phyloP scores from a whole-genome alignment of 208 protist genomes.

The Leishmania martiniquensis region DNA sequence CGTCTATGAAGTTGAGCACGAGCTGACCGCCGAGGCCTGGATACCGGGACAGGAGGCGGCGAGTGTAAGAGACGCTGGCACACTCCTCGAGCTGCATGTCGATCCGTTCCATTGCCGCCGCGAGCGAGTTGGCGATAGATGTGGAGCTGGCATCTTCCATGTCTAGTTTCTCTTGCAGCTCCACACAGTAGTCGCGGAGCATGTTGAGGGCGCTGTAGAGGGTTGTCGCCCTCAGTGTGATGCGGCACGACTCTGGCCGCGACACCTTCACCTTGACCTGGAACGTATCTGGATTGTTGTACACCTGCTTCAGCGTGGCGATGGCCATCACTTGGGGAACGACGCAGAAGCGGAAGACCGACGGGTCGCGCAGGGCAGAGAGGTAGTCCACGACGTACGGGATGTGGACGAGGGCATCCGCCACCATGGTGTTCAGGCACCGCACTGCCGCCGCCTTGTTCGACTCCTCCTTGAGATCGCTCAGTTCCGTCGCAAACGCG shows the following conservation, averaged over 20 bases:
- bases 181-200: slow-evolving; percentile 46
- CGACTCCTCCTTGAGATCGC: slow-evolving; percentile 55
- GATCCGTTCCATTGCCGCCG: slow-evolving; percentile 28
- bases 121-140: slow-evolving; percentile 29
- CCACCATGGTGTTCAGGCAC: slow-evolving; percentile 96
- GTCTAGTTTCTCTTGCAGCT: slow-evolving; percentile 37
- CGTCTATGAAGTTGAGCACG: slow-evolving; percentile 52
- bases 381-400: slow-evolving; percentile 92
- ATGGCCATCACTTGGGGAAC: slow-evolving; percentile 98
- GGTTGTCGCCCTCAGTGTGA: slow-evolving; percentile 53
- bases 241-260: slow-evolving; percentile 70
- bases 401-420: slow-evolving; percentile 93
- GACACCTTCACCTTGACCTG: slow-evolving; percentile 93
- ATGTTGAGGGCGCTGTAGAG: slow-evolving; percentile 43
- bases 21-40: slow-evolving; percentile 56
- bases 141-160: slow-evolving; percentile 37
- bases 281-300: slow-evolving; percentile 96
- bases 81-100: slow-evolving; percentile 33
- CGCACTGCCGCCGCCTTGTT: slow-evolving; percentile 62
- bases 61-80: slow-evolving; percentile 35
- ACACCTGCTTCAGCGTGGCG: slow-evolving; percentile 92
- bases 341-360: slow-evolving; percentile 96
- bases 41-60: slow-evolving; percentile 52
- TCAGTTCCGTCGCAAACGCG: slow-evolving; percentile 71
- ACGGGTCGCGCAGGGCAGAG: slow-evolving; percentile 62